Base-by-base conservation (phyloP, 768 basidiomycete species). In the Pisolithus sp. region DNA sequence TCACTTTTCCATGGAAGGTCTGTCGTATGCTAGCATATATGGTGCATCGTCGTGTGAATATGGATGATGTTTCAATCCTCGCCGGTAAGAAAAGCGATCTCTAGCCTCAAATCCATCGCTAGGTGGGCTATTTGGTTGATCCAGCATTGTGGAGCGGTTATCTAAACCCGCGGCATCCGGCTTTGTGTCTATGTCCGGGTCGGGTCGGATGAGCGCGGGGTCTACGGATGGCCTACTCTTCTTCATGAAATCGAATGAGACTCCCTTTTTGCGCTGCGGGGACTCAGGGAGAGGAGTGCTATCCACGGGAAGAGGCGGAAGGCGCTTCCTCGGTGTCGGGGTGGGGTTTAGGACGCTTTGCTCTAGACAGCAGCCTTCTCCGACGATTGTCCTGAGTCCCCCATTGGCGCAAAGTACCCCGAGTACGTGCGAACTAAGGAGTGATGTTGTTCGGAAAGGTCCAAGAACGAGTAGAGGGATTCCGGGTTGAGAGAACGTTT, bases 11-110 rank as follows among this genome's bases (percentile, higher is more conserved):
- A 84, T 63, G 10, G 75, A 63, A 7, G 77, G 68, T 23, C 74
- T 70, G 48, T 83, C 79, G 55, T 85, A 86, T 0, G 83, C 71
- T 57, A 82, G 83, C 82, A 85, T 81, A 59, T 86, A 86, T 1
- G 79, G 76, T 13, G 75, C 79, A 6, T 73, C 71, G 17, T 71
- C 64, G 7, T 54, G 60, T 3, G 73, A 59, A 55, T 80, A 81
- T 3, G 82, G 80, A 58, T 85, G 83, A 21, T 81, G 62, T 51
- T 68, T 79, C 73, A 79, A 76, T 40, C 63, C 68, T 26, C 51
- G 57, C 44, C 59, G 54, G 4, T 55, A n/a, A 13, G 58, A 46
- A 47, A 68, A 69, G 41, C 57, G 60, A 55, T 63, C 51, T 10
- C 34, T 53, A 5, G 37, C 23, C 39, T 69, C 57, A 39, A 67